These are phyloP conservation scores for Colletotrichum somersetense DNA, from an alignment of 2,329 filamentous ascomycete genomes.

Conservation along the genomic window DNA sequence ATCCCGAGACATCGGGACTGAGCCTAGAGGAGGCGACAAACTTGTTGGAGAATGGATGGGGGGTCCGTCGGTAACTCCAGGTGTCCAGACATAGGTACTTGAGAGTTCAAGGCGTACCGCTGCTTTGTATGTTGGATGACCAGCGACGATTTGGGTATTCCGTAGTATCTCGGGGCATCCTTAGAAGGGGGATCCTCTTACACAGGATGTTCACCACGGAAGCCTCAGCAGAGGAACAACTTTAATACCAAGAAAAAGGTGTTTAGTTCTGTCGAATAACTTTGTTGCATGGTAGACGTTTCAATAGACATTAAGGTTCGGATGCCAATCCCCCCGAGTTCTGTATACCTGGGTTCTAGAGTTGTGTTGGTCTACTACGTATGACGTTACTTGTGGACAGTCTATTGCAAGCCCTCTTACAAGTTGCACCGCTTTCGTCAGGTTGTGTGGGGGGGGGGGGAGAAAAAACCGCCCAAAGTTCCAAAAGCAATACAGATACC, in stretches of 20 bases:
- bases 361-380: not conserved
- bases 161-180: not conserved
- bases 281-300: not conserved
- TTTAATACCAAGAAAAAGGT: not conserved
- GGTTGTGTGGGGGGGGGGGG: not conserved
- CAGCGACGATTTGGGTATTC: not conserved
- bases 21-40: conserved; percentile 83
- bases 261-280: not conserved
- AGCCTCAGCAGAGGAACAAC: not conserved
- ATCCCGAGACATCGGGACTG: conserved; percentile 88
- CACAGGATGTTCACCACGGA: not conserved
- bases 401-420: not conserved
- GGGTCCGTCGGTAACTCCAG: conserved; percentile 59
- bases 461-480: not conserved
- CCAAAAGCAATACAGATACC: not conserved
- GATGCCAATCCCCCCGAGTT: too few relatives aligned
- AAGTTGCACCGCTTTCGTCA: not conserved
- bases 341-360: not conserved
- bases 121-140: conserved; percentile 6
- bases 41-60: conserved; percentile 80
- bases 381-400: not conserved
- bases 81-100: not conserved
- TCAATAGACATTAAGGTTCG: not conserved
- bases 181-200: not conserved
- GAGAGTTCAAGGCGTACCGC: not conserved